phyloP scores from a whole-genome alignment of 2,329 filamentous ascomycete genomes.

The Fusarium virguliforme region DNA sequence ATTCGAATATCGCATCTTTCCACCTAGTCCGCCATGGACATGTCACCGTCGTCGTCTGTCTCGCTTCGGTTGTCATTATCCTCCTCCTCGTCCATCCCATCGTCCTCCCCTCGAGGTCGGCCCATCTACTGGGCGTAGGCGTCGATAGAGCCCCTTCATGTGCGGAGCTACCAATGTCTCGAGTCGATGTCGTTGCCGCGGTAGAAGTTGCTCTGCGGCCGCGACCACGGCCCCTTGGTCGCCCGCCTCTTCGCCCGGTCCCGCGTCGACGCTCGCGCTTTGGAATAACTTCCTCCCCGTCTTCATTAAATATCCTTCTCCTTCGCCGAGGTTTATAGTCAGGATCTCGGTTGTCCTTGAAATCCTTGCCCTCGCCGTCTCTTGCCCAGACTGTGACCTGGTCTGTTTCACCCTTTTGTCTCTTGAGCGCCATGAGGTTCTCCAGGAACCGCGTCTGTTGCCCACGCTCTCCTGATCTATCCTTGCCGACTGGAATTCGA shows the following conservation, averaged over 20 bases:
- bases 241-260: slow-evolving; percentile 41
- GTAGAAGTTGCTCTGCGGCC: slow-evolving; percentile 23
- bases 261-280: slow-evolving; percentile 39
- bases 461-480: slow-evolving; percentile 65
- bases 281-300: slow-evolving; percentile 49
- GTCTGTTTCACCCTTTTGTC: slow-evolving; percentile 75
- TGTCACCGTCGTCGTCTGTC: slow-evolving; percentile 51
- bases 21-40: slow-evolving; percentile 46
- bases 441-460: slow-evolving; percentile 74
- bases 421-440: slow-evolving; percentile 76
- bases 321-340: slow-evolving; percentile 58
- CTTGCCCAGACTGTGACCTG: slow-evolving; percentile 73
- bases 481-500: slow-evolving; percentile 62
- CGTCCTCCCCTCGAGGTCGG: slow-evolving; percentile 52
- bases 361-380: slow-evolving; percentile 61
- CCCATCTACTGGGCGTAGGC: slow-evolving; percentile 57
- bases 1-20: background rate
- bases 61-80: slow-evolving; percentile 48
- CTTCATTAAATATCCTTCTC: slow-evolving; percentile 49
- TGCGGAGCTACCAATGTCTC: slow-evolving; percentile 30
- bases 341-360: slow-evolving; percentile 61
- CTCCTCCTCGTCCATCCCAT: slow-evolving; percentile 50
- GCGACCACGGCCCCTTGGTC: slow-evolving; percentile 45
- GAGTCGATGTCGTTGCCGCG: slow-evolving; percentile 22
- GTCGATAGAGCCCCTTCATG: slow-evolving; percentile 51